These are phyloP conservation scores for Boehmeria nivea DNA, from an alignment of 306 rosid species.

Conservation along the genomic window DNA sequence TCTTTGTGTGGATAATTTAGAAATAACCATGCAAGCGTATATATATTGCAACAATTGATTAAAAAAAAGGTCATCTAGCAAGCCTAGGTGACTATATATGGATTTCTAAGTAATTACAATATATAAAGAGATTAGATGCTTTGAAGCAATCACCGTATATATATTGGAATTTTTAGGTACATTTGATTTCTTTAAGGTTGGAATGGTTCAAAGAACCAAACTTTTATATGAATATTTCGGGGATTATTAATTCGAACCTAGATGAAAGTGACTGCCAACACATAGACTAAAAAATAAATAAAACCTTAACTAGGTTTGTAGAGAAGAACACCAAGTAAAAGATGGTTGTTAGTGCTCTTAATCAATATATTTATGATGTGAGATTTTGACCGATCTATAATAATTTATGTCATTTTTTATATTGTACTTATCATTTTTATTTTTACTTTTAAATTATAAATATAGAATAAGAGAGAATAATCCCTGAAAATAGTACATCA, in stretches of 20 bases:
- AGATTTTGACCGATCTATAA: no score
- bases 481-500: no score
- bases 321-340: not conserved
- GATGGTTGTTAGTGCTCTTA: no score
- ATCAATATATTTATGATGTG: no score
- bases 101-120: not conserved
- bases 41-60: not conserved
- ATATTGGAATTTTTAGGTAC: no score
- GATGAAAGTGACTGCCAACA: not conserved
- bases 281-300: not conserved
- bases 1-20: no score
- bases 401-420: no score
- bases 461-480: no score
- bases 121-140: not conserved
- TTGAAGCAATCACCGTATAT: not conserved
- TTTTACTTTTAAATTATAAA: no score
- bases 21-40: no score
- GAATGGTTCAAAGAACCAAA: constrained; percentile 7
- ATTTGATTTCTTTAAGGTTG: constrained; percentile 7
- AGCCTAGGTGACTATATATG: not conserved
- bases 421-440: no score
- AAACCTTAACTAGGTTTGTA: not conserved
- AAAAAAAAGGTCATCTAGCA: not conserved
- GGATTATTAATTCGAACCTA: not conserved
- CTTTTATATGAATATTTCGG: not conserved